Evolutionary conservation across 208 protist genomes (phyloP), one percentile per base, ranked within the genome.

Genomic region (Acanthamoeba castellanii): DNA sequence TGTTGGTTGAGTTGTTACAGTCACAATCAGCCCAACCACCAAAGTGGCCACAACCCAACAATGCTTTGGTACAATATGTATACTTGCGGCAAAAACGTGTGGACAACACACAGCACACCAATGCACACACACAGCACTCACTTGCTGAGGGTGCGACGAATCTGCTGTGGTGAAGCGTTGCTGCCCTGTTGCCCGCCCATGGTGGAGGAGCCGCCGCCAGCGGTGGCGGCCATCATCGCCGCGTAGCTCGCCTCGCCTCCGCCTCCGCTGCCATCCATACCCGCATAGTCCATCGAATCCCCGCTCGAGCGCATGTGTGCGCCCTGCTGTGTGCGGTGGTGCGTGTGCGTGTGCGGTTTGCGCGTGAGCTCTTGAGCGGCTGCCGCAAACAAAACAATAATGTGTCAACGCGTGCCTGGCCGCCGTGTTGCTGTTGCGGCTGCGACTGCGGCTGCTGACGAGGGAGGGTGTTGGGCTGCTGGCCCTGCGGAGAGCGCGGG

Each of bases 131-230:
- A 8, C 27, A 27, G 30, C 25, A 6, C 37, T 87, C 50, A 87
- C 78, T 87, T 87, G 78, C 78, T 87, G 47, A 87, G 50, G 25
- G 78, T 87, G 78, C 78, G 78, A 7, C 78, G 78, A 1, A 87
- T 59, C 34, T 78, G 70, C 70, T 78, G 70, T 34, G 34, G 70
- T 30, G 55, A 59, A 25, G 66, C 18, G 27, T n/a, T 13, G 4
- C 66, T 25, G 7, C 16, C 18, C 34, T 78, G 32, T 47, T 37
- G 70, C 7, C 9, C 42, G n/a, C 32, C 32, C 18, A 78, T 25
- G 22, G 34, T 47, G 22, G 34, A 9, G 9, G 32, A 68, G 7
- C 70, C 70, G 34, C 70, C 32, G 72, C 27, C 27, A 22, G 66
- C 22, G 66, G 66, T 27, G 25, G 3, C 2, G 20, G 34, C 72